Evolutionary conservation across 352 stramenopile genomes (phyloP).

Genomic region (Thalassiosira mediterranea): DNA sequence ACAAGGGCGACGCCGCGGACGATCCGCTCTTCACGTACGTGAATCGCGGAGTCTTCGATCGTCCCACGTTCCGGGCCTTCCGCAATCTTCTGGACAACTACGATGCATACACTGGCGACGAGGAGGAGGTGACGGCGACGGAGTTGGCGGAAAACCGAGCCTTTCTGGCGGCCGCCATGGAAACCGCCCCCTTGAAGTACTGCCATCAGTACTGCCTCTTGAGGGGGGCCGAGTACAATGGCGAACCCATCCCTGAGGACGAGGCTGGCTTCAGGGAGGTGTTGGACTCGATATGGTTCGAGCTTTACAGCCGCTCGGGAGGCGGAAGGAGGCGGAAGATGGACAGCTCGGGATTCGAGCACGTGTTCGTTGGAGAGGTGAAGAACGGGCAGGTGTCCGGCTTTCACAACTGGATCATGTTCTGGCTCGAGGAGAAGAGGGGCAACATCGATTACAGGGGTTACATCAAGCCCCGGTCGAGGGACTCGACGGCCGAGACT

Average conservation of each 20-base stretch:
- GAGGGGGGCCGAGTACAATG: conserved; percentile 32
- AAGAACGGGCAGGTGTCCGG: conserved; percentile 91
- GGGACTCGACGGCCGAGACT: conserved; percentile 52
- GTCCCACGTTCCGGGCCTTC: conserved; percentile 91
- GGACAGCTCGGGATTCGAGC: conserved; percentile 95
- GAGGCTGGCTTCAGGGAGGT: conserved; percentile 82
- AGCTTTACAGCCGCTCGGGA: conserved; percentile 90
- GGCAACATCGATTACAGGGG: conserved; percentile 92
- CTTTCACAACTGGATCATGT: conserved; percentile 97
- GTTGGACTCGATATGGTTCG: conserved; percentile 94
- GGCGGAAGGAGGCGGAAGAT: conserved; percentile 53
- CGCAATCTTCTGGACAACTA: conserved; percentile 88
- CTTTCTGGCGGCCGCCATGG: conserved; percentile 92
- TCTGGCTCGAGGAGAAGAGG: conserved; percentile 94
- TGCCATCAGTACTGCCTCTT: conserved; percentile 86
- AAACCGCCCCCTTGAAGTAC: conserved; percentile 93
- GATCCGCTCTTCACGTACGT: conserved; percentile 92
- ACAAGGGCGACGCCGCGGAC: conserved; percentile 87
- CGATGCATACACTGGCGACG: conserved; percentile 72
- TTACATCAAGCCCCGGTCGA: conserved; percentile 88
- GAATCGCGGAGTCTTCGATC: conserved; percentile 85
- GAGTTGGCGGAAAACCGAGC: conserved; percentile 90
- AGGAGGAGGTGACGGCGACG: conserved; percentile 87
- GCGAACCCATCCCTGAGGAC: conserved; percentile 49
- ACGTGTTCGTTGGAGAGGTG: conserved; percentile 96